Evolutionary conservation across 2,329 filamentous ascomycete genomes (phyloP).

Genomic region (Neofusicoccum sp.): DNA sequence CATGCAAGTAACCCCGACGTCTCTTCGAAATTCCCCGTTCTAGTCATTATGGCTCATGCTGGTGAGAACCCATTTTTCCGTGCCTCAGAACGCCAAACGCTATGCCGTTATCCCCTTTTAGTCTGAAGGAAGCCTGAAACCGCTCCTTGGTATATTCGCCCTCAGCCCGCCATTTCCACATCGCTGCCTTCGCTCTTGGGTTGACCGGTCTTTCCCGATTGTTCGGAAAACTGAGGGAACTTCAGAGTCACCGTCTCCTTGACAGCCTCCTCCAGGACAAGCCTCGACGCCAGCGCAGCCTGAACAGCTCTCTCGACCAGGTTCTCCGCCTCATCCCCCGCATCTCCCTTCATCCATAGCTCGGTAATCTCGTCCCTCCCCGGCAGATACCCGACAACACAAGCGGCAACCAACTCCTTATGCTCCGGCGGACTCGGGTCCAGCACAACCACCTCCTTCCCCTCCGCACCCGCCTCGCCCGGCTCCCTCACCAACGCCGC

Average conservation of each 20-base stretch:
- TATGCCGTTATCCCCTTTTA: background rate
- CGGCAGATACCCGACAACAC: constrained; percentile 86
- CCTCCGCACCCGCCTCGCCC: constrained; percentile 24
- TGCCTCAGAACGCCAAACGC: constrained; percentile 5
- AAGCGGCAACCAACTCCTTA: constrained; percentile 72
- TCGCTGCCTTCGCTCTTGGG: background rate
- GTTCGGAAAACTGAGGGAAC: constrained; percentile 23
- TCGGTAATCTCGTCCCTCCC: constrained; percentile 88
- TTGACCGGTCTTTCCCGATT: background rate
- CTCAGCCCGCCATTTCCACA: constrained; percentile 16
- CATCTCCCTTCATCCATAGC: constrained; percentile 84
- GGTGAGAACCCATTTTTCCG: background rate
- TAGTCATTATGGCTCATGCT: background rate
- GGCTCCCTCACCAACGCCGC: constrained; percentile 66
- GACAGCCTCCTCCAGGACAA: constrained; percentile 61
- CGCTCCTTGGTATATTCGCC: background rate
- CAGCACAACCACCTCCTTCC: constrained; percentile 58
- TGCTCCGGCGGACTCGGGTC: constrained; percentile 85
- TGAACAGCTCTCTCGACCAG: constrained; percentile 64
- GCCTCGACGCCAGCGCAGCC: constrained; percentile 58
- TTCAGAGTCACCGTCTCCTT: constrained; percentile 47
- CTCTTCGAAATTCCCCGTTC: background rate
- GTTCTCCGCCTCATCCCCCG: constrained; percentile 47
- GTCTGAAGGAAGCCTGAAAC: background rate
- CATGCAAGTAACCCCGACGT: background rate